Conservation (phyloP, 2,329 filamentous ascomycete species). For the Geoglossum cookeanum region DNA sequence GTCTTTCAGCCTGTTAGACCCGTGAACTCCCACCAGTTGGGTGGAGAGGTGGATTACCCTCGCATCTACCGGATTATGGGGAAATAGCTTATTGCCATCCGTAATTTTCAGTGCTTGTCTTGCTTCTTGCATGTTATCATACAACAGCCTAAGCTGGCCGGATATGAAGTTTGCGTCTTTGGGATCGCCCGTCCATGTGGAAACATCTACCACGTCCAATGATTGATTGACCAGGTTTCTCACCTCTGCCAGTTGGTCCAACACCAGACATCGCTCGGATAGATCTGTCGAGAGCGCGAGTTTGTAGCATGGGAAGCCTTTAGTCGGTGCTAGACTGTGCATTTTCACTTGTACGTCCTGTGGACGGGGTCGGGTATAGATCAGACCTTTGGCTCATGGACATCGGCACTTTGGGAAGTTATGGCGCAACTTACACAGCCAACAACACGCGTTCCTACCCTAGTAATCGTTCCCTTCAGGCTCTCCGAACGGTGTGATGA, state of each 20-base stretch:
- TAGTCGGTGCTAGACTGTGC: conserved; percentile 25
- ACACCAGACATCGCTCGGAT: conserved; percentile 36
- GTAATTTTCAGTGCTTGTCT: conserved; percentile 36
- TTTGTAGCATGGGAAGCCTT: conserved; percentile 30
- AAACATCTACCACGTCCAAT: conserved; percentile 65
- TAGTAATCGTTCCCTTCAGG: conserved; percentile 81
- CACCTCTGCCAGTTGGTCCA: conserved; percentile 52
- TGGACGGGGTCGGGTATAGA: conserved; percentile 15
- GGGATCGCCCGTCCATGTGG: conserved; percentile 51
- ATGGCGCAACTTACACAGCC: conserved; percentile 49
- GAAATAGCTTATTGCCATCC: conserved; percentile 29
- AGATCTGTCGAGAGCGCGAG: conserved; percentile 32
- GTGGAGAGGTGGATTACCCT: conserved; percentile 28
- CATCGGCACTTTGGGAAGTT: background rate
- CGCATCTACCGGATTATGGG: conserved; percentile 35
- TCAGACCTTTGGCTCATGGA: conserved; percentile 25
- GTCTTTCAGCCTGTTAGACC: conserved; percentile 17
- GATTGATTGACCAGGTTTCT: conserved; percentile 65
- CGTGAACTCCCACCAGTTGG: background rate
- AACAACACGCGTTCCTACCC: conserved; percentile 75
- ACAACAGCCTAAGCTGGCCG: conserved; percentile 36
- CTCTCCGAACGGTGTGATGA: conserved; percentile 73
- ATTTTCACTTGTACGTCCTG: conserved; percentile 5
- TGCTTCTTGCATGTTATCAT: conserved; percentile 43
- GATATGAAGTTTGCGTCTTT: conserved; percentile 36